Percentiles rank a stretch among this genome's conserved stretches.
phyloP scores from a whole-genome alignment of 1,139 yeast species.

The Debaryomyces sp. region DNA sequence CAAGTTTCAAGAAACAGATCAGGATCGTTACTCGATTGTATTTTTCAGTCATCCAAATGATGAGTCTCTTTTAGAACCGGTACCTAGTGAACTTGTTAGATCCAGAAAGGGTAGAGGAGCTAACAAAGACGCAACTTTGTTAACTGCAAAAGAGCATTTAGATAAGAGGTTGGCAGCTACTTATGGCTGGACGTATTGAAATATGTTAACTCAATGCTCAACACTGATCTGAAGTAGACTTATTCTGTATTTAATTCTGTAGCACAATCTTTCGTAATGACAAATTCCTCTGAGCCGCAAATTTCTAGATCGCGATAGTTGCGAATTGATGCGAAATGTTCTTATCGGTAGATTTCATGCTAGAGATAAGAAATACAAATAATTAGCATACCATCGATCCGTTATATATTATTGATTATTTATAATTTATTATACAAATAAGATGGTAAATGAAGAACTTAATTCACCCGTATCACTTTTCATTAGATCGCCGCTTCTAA shows the following conservation, averaged over 20 bases:
- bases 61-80: slow-evolving; percentile 64
- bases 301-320: neutral
- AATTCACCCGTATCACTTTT: neutral
- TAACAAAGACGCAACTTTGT: slow-evolving; percentile 32
- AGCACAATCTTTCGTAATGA: neutral
- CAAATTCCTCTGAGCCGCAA: neutral
- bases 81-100: slow-evolving; percentile 60
- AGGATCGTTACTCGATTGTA: slow-evolving; percentile 78
- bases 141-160: slow-evolving; percentile 73
- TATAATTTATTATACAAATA: neutral
- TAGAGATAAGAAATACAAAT: neutral
- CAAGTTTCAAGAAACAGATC: slow-evolving; percentile 55
- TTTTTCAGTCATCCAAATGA: slow-evolving; percentile 82
- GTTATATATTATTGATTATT: neutral
- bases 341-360: neutral
- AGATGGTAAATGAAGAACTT: neutral
- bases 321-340: neutral
- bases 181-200: slow-evolving; percentile 38
- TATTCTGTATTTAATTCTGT: neutral
- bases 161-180: slow-evolving; percentile 67
- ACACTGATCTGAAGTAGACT: neutral
- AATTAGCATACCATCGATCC: neutral
- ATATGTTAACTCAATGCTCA: neutral
- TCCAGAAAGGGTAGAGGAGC: slow-evolving; percentile 52
- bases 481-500: neutral